phyloP scores from a whole-genome alignment of 139 green algal genomes.

The Auxenochlorella pyrenoidosa region DNA sequence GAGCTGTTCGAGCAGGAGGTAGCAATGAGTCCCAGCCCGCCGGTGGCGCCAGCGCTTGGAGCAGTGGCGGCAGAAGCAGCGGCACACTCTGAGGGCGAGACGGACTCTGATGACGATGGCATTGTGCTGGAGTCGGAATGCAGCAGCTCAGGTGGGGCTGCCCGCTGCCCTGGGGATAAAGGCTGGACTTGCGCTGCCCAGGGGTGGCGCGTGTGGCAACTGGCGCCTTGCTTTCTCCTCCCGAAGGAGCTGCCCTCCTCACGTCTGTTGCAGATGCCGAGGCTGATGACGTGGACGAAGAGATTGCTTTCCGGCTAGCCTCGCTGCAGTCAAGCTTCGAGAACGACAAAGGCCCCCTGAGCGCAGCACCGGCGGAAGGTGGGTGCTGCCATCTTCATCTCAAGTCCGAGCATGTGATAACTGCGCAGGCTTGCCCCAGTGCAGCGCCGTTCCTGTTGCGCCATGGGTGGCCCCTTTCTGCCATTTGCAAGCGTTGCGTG shows the following conservation, averaged over 20 bases:
- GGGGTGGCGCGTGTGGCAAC: background rate
- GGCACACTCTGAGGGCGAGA: background rate
- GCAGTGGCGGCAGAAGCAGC: background rate
- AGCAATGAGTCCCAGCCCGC: background rate
- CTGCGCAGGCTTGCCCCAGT: no score
- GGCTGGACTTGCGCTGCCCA: no score
- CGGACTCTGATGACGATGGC: constrained; percentile 14
- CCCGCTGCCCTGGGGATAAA: background rate
- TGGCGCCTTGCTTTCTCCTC: no score
- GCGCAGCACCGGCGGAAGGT: background rate
- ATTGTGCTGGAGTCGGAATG: constrained; percentile 32
- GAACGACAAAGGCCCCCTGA: background rate
- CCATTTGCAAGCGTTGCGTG: no score
- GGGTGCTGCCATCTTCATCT: background rate
- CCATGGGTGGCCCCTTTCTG: no score
- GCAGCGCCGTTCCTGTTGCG: no score
- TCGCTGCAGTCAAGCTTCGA: constrained; percentile 33
- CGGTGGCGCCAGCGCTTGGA: background rate
- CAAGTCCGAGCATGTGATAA: no score
- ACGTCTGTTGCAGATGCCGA: constrained; percentile 1
- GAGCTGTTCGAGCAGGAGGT: constrained; percentile 36
- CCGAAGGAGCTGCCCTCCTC: background rate
- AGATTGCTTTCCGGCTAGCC: background rate
- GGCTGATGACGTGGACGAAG: constrained; percentile 14
- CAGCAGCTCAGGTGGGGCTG: constrained; percentile 7